phyloP scores from a whole-genome alignment of 257 asterid species.

The Solanum infundibuliforme region DNA sequence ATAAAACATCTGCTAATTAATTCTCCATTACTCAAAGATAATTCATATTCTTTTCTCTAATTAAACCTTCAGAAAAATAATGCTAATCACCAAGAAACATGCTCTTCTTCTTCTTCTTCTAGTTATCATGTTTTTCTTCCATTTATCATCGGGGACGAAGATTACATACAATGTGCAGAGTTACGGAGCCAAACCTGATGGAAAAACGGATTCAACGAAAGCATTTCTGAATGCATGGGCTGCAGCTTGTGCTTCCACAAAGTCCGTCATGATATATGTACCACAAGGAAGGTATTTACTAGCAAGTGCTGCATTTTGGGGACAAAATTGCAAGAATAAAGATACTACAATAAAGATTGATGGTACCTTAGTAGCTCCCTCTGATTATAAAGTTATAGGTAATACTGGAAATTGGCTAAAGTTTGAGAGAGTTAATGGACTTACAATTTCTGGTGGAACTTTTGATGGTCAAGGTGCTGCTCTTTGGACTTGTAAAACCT shows the following conservation, averaged over 20 bases:
- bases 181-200: constrained; percentile 8
- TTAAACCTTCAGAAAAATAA: background rate
- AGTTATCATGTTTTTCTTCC: background rate
- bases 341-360: background rate
- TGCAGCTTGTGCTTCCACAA: constrained; percentile 10
- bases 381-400: constrained; percentile 1
- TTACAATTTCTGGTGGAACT: constrained; percentile 7
- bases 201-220: background rate
- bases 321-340: constrained; percentile 1
- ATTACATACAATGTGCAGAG: background rate
- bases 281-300: constrained; percentile 7
- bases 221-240: constrained; percentile 6
- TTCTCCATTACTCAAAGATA: background rate
- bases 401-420: constrained; percentile 1
- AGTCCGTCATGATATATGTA: background rate
- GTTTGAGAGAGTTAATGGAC: constrained; percentile 4
- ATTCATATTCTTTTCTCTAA: background rate
- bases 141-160: background rate
- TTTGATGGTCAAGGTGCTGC: constrained; percentile 8
- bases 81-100: background rate
- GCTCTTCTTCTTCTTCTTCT: background rate
- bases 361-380: constrained; percentile 9
- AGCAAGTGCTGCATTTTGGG: background rate
- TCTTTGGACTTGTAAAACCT: constrained; percentile 7
- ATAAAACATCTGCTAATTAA: background rate